Evolutionary conservation across 345 rosid species (phyloP), one percentile per base, ranked within the genome.

Genomic region (Linum tenue): DNA sequence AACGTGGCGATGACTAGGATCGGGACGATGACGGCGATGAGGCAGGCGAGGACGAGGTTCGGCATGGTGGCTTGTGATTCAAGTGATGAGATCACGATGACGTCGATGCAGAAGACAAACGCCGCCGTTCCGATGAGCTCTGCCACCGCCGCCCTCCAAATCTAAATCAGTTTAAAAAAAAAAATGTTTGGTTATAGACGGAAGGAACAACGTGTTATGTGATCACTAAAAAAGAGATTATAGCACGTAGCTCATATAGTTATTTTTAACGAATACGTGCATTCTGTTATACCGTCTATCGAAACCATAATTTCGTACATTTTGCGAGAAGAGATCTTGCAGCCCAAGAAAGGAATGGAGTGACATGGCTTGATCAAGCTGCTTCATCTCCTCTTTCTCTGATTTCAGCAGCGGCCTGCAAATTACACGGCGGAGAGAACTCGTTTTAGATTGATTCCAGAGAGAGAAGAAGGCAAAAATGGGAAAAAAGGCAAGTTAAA

Each of bases 1-100:
- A 65, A 73, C 2, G 79, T 78, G 4, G 76, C 81, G 5, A 72
- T 17, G 7, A 76, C 71, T 37, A 78, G 22, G 62, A 56, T 39
- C 17, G 73, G 12, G 37, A 60, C 53, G 3, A 64, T 44, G 14
- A 69, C 12, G 50, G 73, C 70, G 1, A 50, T 57, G 9, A 74
- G 43, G 15, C 42, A 2, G 55, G 77, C 66, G 36, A 74, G 31
- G 12, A 74, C 31, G 7, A 74, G 73, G 60, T 74, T 74, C n/a
- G 67, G 70, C 37, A 17, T 62, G 3, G 57, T 62, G 5, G 70
- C 61, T 40, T 60, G 55, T 1, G 70, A 64, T 66, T 65, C 70
- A 0, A 60, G 48, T 1, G 77, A 36, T 6, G 73, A 69, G 11
- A 74, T 74, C 15, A 65, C 67, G 3, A 69, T 65, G 4, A 70